phyloP scores from a whole-genome alignment of 2,329 filamentous ascomycete genomes.

The Colletotrichum liaoningense region DNA sequence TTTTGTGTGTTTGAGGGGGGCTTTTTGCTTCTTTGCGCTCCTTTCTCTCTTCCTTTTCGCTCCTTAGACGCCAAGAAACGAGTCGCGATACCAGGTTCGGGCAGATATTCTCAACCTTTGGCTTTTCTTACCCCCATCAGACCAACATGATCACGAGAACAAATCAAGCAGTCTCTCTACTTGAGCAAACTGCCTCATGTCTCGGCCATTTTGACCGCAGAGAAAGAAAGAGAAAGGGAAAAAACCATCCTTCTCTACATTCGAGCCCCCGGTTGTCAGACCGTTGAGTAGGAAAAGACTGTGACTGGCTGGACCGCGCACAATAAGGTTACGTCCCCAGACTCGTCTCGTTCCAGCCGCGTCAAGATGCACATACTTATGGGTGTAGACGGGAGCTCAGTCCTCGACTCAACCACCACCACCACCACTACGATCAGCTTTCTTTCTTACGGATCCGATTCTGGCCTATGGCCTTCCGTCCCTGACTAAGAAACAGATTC shows the following conservation, averaged over 20 bases:
- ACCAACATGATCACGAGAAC: background rate
- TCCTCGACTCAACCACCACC: background rate
- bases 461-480: background rate
- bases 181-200: too few relatives aligned
- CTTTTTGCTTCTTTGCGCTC: background rate
- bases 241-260: background rate
- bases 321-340: conserved; percentile 34
- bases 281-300: background rate
- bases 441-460: conserved; percentile 20
- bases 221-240: too few relatives aligned
- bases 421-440: background rate
- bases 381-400: background rate
- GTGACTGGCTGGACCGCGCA: conserved; percentile 17
- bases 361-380: conserved; percentile 20
- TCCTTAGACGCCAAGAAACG: background rate
- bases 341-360: conserved; percentile 35
- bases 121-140: background rate
- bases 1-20: background rate
- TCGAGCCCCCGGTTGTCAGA: conserved; percentile 4
- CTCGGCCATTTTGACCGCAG: background rate
- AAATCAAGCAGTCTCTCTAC: background rate
- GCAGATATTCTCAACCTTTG: background rate
- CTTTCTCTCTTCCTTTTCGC: background rate
- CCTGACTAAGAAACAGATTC: conserved; percentile 15
- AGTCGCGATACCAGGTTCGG: background rate